Evolutionary conservation across 164 flowering plant species (phyloP).

Genomic region (Houttuynia cordata): DNA sequence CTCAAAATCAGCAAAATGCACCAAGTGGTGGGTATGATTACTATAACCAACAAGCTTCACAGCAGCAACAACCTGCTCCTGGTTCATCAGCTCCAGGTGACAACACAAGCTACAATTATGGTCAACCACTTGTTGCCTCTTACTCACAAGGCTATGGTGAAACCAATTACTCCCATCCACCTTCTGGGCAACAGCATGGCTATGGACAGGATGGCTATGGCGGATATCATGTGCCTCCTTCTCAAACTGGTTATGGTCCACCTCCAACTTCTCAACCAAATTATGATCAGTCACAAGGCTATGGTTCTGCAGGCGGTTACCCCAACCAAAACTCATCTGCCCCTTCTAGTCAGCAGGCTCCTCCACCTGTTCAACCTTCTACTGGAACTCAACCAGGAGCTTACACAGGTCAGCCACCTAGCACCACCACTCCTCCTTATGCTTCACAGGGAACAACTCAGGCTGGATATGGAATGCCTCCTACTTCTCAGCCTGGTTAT

Average conservation of each 20-base stretch:
- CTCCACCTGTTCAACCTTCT: slow-evolving; percentile 34
- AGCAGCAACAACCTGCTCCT: slow-evolving; percentile 32
- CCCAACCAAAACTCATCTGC: slow-evolving; percentile 44
- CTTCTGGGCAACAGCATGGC: slow-evolving; percentile 30
- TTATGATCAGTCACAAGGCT: slow-evolving; percentile 61
- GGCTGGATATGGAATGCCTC: slow-evolving; percentile 56
- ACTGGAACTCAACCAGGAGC: slow-evolving; percentile 44
- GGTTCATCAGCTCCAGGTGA: slow-evolving; percentile 42
- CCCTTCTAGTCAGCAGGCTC: slow-evolving; percentile 15
- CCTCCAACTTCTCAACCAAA: slow-evolving; percentile 23
- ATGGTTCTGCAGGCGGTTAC: slow-evolving; percentile 33
- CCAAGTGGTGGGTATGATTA: slow-evolving; percentile 73
- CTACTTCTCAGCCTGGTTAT: slow-evolving; percentile 41
- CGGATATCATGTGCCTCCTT: too few species aligned
- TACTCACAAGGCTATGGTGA: slow-evolving; percentile 35
- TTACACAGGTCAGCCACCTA: slow-evolving; percentile 43
- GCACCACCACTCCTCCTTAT: slow-evolving; percentile 41
- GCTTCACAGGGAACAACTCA: slow-evolving; percentile 43
- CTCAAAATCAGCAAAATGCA: too few species aligned
- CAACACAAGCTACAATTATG: slow-evolving; percentile 47
- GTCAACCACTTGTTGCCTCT: slow-evolving; percentile 38
- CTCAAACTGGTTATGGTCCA: too few species aligned
- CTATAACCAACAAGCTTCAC: slow-evolving; percentile 47
- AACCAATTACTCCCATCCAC: slow-evolving; percentile 18
- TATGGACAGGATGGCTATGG: slow-evolving; percentile 79